phyloP scores from a whole-genome alignment of 164 flowering plant genomes.

The Annona cherimola region DNA sequence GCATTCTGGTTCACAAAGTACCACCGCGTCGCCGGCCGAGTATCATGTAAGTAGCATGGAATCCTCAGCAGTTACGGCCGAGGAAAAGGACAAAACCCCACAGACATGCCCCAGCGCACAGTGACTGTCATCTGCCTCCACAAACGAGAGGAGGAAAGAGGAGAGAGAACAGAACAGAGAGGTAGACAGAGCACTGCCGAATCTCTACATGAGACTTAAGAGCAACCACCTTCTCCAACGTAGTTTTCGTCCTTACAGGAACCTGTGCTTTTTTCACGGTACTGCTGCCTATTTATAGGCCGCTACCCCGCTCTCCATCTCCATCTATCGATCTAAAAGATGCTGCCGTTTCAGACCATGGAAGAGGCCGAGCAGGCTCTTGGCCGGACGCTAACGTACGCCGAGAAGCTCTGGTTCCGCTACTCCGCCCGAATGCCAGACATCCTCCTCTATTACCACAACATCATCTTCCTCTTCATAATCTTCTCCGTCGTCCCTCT shows the following conservation, averaged over 20 bases:
- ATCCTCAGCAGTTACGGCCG: too few species aligned
- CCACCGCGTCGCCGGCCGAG: too few species aligned
- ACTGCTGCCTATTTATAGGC: background rate
- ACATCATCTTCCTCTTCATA: conserved; percentile 59
- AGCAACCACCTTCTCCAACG: background rate
- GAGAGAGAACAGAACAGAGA: too few species aligned
- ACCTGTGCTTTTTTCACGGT: background rate
- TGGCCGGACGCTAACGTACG: conserved; percentile 50
- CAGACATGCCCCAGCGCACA: too few species aligned
- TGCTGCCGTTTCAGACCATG: conserved; percentile 62
- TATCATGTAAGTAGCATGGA: too few species aligned
- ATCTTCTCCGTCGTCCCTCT: conserved; percentile 63
- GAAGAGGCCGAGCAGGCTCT: conserved; percentile 52
- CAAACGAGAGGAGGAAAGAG: too few species aligned
- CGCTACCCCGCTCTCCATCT: background rate
- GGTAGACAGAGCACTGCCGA: too few species aligned
- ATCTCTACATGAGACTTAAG: too few species aligned
- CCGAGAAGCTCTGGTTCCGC: conserved; percentile 75
- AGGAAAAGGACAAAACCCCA: too few species aligned
- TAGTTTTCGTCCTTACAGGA: background rate
- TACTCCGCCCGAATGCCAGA: conserved; percentile 66
- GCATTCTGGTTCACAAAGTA: too few species aligned
- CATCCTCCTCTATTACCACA: conserved; percentile 67
- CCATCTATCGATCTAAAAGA: conserved; percentile 12
- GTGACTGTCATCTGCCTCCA: too few species aligned